These are phyloP conservation scores for Fraxinus greggii DNA, from an alignment of 305 asterid species.

Conservation along the genomic window DNA sequence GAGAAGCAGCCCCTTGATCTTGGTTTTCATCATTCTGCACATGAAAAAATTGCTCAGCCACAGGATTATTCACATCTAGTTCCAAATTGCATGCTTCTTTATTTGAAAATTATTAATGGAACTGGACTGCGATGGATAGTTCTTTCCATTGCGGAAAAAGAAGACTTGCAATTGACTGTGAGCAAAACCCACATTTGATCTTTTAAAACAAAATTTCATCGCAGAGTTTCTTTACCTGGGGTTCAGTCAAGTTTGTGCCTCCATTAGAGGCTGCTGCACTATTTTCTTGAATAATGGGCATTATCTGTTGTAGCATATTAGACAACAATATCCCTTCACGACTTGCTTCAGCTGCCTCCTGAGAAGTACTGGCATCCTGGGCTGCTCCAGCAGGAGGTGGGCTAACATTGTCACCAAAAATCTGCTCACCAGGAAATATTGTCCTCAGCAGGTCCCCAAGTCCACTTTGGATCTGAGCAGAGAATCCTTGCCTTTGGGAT, in stretches of 20 bases:
- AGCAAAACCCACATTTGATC: neutral
- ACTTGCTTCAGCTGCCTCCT: conserved; percentile 32
- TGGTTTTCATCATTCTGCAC: conserved; percentile 29
- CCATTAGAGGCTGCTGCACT: conserved; percentile 16
- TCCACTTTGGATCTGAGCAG: conserved; percentile 48
- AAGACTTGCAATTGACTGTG: neutral
- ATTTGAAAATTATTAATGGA: neutral
- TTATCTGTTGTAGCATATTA: conserved; percentile 36
- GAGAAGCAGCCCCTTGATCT: conserved; percentile 30
- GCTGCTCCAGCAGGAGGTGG: conserved; percentile 36
- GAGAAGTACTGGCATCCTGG: conserved; percentile 39
- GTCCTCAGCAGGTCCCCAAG: conserved; percentile 60
- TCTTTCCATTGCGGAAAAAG: neutral
- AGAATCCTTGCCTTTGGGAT: conserved; percentile 41
- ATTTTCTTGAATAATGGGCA: conserved; percentile 42
- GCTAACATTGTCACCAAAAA: conserved; percentile 26
- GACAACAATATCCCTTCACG: conserved; percentile 38
- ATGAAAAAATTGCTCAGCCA: neutral
- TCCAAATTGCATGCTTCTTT: neutral
- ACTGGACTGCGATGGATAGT: neutral
- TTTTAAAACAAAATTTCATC: neutral
- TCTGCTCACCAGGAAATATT: conserved; percentile 49
- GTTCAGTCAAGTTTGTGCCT: conserved; percentile 2
- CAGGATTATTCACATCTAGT: neutral
- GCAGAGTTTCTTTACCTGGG: neutral